Percentiles rank a stretch among this genome's conserved stretches.
Conservation (phyloP, 768 basidiomycete species). For the Paxillus involutus region DNA sequence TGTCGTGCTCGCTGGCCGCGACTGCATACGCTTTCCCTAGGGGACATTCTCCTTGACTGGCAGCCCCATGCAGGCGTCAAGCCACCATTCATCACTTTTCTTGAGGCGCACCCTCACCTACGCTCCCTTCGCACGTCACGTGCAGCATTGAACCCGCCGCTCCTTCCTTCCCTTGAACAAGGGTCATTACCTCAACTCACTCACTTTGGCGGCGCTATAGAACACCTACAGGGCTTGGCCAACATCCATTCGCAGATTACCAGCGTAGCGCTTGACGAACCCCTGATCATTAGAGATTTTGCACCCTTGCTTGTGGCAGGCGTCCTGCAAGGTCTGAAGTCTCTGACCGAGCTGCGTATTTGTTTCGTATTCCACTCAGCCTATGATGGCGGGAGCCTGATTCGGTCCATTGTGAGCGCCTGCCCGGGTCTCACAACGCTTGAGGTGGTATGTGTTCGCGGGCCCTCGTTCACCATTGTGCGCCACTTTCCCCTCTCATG, state of each 20-base stretch:
- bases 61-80: conserved; percentile 40
- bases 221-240: conserved; percentile 63
- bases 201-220: conserved; percentile 65
- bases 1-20: conserved; percentile 67
- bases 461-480: conserved; percentile 75
- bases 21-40: conserved; percentile 58
- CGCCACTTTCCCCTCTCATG: neutral
- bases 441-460: conserved; percentile 64
- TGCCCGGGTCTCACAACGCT: conserved; percentile 66
- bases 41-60: conserved; percentile 67
- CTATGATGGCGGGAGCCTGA: conserved; percentile 70
- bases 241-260: conserved; percentile 47
- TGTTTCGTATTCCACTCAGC: conserved; percentile 69
- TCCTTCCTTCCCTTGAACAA: conserved; percentile 49
- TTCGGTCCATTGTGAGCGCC: conserved; percentile 63
- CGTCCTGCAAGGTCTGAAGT: conserved; percentile 55
- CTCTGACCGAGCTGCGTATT: conserved; percentile 59
- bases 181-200: conserved; percentile 49
- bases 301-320: conserved; percentile 60
- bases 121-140: conserved; percentile 51
- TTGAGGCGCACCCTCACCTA: conserved; percentile 62
- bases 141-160: conserved; percentile 51
- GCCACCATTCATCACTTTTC: conserved; percentile 63
- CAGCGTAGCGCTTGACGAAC: conserved; percentile 61
- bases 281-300: conserved; percentile 66